These are phyloP conservation scores for Fusarium lyarnte DNA, from an alignment of 2,329 filamentous ascomycete genomes.

Conservation along the genomic window DNA sequence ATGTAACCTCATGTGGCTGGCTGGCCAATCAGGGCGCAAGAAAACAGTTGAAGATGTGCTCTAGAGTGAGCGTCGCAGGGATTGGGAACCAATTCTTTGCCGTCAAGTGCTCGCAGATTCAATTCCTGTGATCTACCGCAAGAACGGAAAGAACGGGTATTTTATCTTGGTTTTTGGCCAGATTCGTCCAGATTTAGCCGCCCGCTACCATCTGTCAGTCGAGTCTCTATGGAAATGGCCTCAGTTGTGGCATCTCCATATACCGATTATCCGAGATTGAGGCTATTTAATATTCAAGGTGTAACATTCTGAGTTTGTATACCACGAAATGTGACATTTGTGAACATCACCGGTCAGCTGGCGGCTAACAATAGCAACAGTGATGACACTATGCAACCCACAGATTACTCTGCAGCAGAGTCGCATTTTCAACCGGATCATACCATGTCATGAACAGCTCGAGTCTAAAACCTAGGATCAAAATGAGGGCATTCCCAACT, in stretches of 20 bases:
- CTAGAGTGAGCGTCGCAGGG: constrained; percentile 21
- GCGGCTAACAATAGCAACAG: neutral
- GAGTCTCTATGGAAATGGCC: constrained; percentile 27
- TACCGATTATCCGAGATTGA: constrained; percentile 5
- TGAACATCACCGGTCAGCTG: neutral
- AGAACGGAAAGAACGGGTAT: neutral
- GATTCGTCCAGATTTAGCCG: constrained; percentile 31
- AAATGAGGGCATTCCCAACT: constrained; percentile 27
- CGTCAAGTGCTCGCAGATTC: constrained; percentile 28
- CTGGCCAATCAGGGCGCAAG: constrained; percentile 39
- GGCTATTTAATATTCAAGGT: neutral
- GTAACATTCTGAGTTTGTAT: neutral
- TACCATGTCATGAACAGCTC: neutral
- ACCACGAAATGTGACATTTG: neutral
- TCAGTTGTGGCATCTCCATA: constrained; percentile 6
- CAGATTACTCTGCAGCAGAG: neutral
- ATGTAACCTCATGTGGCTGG: constrained; percentile 15
- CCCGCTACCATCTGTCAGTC: constrained; percentile 22
- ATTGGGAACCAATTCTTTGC: constrained; percentile 7
- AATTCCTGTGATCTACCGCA: constrained; percentile 12
- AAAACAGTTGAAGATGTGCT: constrained; percentile 30
- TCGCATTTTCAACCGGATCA: neutral
- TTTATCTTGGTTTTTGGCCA: constrained; percentile 9
- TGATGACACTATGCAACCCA: neutral
- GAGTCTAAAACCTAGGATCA: neutral